These are phyloP conservation scores for Ascochyta viciae-villosae DNA, from an alignment of 2,329 filamentous ascomycete species.

Conservation along the genomic window DNA sequence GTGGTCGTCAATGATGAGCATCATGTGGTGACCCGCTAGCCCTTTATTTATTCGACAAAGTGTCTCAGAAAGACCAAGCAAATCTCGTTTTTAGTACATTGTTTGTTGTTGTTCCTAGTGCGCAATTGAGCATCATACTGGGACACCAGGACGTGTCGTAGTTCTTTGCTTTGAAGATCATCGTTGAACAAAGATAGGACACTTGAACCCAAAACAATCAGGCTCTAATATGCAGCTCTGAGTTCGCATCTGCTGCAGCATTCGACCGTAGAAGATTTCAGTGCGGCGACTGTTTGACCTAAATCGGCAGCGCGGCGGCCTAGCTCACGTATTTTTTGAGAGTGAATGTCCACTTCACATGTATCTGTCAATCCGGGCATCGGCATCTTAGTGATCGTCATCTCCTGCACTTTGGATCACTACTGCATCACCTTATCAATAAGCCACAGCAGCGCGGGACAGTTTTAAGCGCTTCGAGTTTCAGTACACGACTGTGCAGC, in stretches of 20 bases:
- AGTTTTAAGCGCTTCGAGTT: constrained; percentile 52
- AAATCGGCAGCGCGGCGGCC: constrained; percentile 44
- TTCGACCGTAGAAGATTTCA: constrained; percentile 28
- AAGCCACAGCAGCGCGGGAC: constrained; percentile 44
- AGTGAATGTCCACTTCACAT: too few species aligned
- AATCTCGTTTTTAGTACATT: background rate
- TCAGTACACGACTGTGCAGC: constrained; percentile 52
- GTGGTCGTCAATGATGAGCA: background rate
- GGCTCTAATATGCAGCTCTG: constrained; percentile 32
- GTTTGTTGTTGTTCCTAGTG: background rate
- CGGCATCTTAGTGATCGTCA: too few species aligned
- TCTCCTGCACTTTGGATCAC: constrained; percentile 18
- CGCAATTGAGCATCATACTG: too few species aligned
- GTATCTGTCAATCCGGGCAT: too few species aligned
- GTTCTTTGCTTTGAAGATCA: too few species aligned
- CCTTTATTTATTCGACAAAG: background rate
- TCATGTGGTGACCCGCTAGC: background rate
- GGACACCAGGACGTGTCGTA: too few species aligned
- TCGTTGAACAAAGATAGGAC: too few species aligned
- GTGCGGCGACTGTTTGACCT: constrained; percentile 50
- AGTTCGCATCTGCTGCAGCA: constrained; percentile 50
- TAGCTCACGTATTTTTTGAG: constrained; percentile 20
- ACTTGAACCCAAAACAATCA: too few species aligned
- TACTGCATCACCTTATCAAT: constrained; percentile 44
- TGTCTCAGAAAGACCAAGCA: background rate